phyloP scores from a whole-genome alignment of 495 filamentous ascomycete species.

The Friedmanniomyces simplex region DNA sequence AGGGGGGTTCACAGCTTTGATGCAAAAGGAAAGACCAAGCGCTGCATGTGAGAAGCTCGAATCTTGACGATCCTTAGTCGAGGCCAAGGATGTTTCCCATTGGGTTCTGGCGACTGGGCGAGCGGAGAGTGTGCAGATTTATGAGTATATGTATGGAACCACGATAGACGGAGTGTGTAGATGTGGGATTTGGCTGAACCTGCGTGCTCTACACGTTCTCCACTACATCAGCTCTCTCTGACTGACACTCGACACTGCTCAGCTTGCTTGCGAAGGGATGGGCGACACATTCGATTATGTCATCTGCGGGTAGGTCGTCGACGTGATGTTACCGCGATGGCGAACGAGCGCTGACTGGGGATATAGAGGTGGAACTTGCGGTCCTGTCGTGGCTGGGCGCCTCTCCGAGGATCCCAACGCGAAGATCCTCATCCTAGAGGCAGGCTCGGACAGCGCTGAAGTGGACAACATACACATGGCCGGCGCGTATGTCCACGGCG shows the following conservation, averaged over 20 bases:
- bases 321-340: not conserved
- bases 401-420: slow-evolving; percentile 38
- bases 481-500: slow-evolving; percentile 5
- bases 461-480: slow-evolving; percentile 22
- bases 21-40: not conserved
- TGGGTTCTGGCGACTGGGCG: too few species aligned
- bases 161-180: too few species aligned
- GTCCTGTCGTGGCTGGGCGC: slow-evolving; percentile 41
- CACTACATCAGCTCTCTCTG: too few species aligned
- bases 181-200: too few species aligned
- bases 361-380: slow-evolving; percentile 35
- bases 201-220: too few species aligned
- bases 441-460: slow-evolving; percentile 31
- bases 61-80: not conserved
- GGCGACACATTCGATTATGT: slow-evolving; percentile 7
- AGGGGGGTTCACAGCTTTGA: not conserved
- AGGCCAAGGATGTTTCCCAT: too few species aligned
- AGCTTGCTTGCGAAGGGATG: not conserved
- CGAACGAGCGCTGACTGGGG: slow-evolving; percentile 6
- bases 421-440: slow-evolving; percentile 40
- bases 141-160: too few species aligned
- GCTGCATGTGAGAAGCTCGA: not conserved
- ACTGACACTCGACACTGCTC: not conserved
- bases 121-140: too few species aligned
- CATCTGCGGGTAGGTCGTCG: slow-evolving; percentile 8